Evolutionary conservation across 257 asterid species (phyloP), one percentile per base, ranked within the genome.

Genomic region (Solanum clarkiae): DNA sequence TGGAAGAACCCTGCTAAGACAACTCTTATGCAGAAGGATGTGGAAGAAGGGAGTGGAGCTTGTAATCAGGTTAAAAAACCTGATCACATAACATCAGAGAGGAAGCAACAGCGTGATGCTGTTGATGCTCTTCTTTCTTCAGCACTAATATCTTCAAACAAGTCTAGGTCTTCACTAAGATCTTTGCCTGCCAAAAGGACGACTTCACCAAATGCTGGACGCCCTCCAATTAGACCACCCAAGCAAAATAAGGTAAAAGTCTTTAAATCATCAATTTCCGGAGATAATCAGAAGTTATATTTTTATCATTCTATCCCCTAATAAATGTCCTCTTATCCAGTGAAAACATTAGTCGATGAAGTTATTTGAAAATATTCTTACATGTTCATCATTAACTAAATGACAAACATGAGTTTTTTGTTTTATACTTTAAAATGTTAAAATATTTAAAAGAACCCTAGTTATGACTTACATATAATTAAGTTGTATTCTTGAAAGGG

Each of bases 61-160:
- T 86, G 92, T 80, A 87, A 84, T 88, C 88, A 87, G 85, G 92
- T 84, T 82, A 93, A 89, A 59, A 32, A 16, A 54, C 86, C 86
- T 22, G 86, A 89, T 71, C 89, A 92, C 81, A 83, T 90, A 51
- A 87, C 88, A 79, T 47, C 77, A 85, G 91, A 93, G 87, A 90
- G 99, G 90, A 94, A 94, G 87, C 97, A 93, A 88, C 97, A 96
- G 84, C 97, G 98, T 3, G 97, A 93, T 88, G 99, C 97, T 83
- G 94, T 94, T 84, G 97, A 96, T 81, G 98, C 98, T 75, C 98
- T 96, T 84, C 93, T 96, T 83, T 95, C 99, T 56, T 93, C 99
- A 45, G 91, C 98, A 84, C 97, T 96, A 68, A 92, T 94, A 93
- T 90, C 99, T 91, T 92, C 98, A 32, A 93, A 92, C 90, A 96